phyloP scores from a whole-genome alignment of 805 yeast genomes.

The Nakazawaea pomicola region DNA sequence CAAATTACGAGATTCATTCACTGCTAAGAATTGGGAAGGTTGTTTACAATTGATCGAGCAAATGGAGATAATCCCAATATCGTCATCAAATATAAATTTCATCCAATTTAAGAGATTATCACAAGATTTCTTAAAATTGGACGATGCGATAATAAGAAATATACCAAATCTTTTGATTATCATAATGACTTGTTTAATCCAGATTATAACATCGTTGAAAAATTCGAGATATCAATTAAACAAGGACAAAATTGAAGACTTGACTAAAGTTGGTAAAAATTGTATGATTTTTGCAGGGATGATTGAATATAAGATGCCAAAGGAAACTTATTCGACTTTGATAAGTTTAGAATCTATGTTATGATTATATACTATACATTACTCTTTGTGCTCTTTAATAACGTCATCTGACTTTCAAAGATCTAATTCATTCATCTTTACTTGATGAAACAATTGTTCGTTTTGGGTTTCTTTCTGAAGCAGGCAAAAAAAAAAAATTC shows the following conservation, averaged over 20 bases:
- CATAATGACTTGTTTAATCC: constrained; percentile 73
- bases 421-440: too few relatives aligned
- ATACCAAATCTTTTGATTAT: constrained; percentile 77
- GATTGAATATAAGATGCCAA: constrained; percentile 89
- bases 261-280: constrained; percentile 67
- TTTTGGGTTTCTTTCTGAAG: too few relatives aligned
- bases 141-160: constrained; percentile 70
- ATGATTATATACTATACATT: too few relatives aligned
- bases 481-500: too few relatives aligned
- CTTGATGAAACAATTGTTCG: too few relatives aligned
- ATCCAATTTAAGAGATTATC: constrained; percentile 60
- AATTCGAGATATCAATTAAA: constrained; percentile 32
- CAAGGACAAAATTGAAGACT: constrained; percentile 48
- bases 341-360: constrained; percentile 53
- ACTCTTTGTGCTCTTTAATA: too few relatives aligned
- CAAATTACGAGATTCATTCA: constrained; percentile 56
- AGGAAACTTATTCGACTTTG: constrained; percentile 70
- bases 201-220: constrained; percentile 42
- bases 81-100: constrained; percentile 39
- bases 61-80: constrained; percentile 63
- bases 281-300: constrained; percentile 95
- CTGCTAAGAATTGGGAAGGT: constrained; percentile 52
- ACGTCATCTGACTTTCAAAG: too few relatives aligned
- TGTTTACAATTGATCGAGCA: constrained; percentile 51
- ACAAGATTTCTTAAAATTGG: constrained; percentile 58